Percentiles rank a stretch among this genome's conserved stretches.
Evolutionary conservation across 805 yeast species (phyloP).

Genomic region (Ogataea degrootiae): DNA sequence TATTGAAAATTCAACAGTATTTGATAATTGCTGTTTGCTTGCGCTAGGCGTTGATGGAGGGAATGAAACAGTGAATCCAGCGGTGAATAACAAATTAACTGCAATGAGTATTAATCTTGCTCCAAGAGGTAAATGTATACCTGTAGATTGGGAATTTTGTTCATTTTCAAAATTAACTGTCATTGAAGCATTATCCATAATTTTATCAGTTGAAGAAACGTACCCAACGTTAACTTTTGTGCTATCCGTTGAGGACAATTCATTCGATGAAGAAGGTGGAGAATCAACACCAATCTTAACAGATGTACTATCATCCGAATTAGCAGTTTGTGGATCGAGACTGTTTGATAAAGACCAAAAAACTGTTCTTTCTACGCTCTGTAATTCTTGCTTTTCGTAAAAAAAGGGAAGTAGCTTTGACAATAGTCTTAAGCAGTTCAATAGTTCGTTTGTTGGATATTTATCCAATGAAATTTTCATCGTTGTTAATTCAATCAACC

Average conservation of each 20-base stretch:
- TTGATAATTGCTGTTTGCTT: constrained; percentile 6
- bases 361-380: constrained; percentile 30
- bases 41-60: not conserved
- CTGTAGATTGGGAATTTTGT: constrained; percentile 8
- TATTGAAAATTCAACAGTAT: constrained; percentile 36
- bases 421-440: constrained; percentile 61
- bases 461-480: constrained; percentile 16
- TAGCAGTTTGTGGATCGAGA: constrained; percentile 9
- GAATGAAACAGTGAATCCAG: constrained; percentile 48
- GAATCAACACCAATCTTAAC: constrained; percentile 23
- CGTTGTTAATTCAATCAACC: constrained; percentile 25
- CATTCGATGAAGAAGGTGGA: constrained; percentile 18
- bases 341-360: constrained; percentile 39
- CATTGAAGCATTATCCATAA: constrained; percentile 11
- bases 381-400: constrained; percentile 46
- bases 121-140: constrained; percentile 30
- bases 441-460: constrained; percentile 33
- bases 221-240: constrained; percentile 13
- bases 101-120: constrained; percentile 33
- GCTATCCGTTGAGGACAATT: constrained; percentile 17
- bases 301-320: constrained; percentile 10
- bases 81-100: constrained; percentile 47
- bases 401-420: constrained; percentile 63
- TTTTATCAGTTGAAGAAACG: constrained; percentile 6
- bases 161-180: constrained; percentile 6